Base-by-base conservation (phyloP, 345 rosid species). In the Sapria himalayana region DNA sequence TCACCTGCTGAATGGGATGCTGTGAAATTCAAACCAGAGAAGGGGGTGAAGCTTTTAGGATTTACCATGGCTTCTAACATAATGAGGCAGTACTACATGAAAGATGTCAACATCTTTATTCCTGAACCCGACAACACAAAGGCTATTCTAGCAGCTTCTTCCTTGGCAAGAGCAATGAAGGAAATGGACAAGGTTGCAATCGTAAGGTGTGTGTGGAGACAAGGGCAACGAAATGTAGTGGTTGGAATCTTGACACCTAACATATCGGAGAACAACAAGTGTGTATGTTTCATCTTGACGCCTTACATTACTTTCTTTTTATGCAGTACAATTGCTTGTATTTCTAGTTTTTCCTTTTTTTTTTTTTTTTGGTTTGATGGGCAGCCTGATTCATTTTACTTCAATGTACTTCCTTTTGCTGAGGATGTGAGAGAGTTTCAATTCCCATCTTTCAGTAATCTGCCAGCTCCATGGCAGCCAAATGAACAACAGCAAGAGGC, bases 341-440 rank as follows among this genome's bases (percentile, higher is more conserved):
- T n/a, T n/a, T n/a, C n/a, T n/a, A n/a, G n/a, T n/a, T n/a, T n/a
- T n/a, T n/a, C n/a, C n/a, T n/a, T n/a, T n/a, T n/a, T n/a, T n/a
- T n/a, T n/a, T n/a, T n/a, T n/a, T n/a, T n/a, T 18, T 27, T 29
- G n/a, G 45, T 57, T 25, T 45, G 8, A 38, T 52, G 33, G 10
- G 62, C 84, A 89, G 95, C 75, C 82, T 29, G 92, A 82, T 74
- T 79, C 93, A 9, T 89, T 89, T 59, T 76, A 58, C 66, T 76
- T 79, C 65, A 89, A 89, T 38, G 67, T 59, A 49, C 77, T 82
- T 45, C 95, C 98, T 45, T 89, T 82, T 34, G 64, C 70, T 22
- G 94, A 89, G 64, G 98, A 89, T 62, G 49, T 82, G 51, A 76
- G 94, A 33, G 98, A 89, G 59, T 89, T 82, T 69, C 76, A 65